Conservation (phyloP, 192 early-diverging fungal genomes). For the Funneliformis geosporum region DNA sequence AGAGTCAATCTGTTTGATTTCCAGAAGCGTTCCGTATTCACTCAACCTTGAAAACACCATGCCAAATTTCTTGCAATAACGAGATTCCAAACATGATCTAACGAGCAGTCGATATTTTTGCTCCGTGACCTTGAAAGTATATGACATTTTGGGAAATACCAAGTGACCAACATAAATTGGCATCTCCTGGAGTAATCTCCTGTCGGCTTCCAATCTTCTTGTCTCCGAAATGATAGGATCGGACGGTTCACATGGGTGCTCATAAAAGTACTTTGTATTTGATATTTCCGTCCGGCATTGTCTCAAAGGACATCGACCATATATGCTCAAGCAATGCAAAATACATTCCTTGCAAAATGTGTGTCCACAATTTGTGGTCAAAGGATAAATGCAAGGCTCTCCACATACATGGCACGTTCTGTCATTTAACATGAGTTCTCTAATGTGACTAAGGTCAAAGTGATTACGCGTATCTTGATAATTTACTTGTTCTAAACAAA, state of each 20-base stretch:
- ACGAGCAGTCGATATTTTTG: neutral
- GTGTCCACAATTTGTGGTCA: neutral
- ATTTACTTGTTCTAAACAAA: neutral
- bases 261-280: neutral
- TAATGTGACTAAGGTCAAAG: constrained; percentile 4
- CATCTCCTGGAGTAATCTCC: neutral
- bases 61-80: neutral
- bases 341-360: constrained; percentile 7
- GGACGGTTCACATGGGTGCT: neutral
- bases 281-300: neutral
- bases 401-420: neutral
- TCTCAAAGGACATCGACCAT: neutral
- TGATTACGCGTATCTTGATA: neutral
- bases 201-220: neutral
- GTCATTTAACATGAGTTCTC: neutral
- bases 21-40: neutral
- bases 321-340: neutral
- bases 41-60: neutral
- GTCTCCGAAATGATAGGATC: neutral
- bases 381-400: neutral
- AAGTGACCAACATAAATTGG: neutral
- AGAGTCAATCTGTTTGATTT: neutral
- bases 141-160: neutral
- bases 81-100: neutral
- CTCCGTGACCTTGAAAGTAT: neutral